Conservation (phyloP, 257 asterid species). For the Anisodus acutangulus region DNA sequence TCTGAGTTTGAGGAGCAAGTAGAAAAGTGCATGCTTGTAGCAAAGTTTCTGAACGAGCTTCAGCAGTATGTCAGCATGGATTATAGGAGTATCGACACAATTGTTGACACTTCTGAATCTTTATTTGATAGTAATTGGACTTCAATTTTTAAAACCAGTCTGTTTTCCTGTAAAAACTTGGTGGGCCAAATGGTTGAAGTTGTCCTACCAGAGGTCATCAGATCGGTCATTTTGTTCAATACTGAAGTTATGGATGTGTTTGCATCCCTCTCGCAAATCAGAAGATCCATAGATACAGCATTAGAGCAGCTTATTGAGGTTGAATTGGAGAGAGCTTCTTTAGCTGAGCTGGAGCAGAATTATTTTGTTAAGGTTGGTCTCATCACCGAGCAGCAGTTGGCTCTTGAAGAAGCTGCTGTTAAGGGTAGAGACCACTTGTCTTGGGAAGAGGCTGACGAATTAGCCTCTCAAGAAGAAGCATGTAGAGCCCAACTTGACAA, state of each 20-base stretch:
- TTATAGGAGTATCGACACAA: constrained; percentile 44
- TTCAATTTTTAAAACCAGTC: constrained; percentile 62
- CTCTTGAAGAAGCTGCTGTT: constrained; percentile 93
- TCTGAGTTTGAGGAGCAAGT: constrained; percentile 76
- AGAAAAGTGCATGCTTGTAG: constrained; percentile 78
- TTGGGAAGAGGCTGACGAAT: constrained; percentile 99
- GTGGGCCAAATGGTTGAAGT: constrained; percentile 65
- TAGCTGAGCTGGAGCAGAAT: constrained; percentile 84
- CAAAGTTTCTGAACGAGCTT: constrained; percentile 68
- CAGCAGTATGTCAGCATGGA: constrained; percentile 54
- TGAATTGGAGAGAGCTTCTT: constrained; percentile 81
- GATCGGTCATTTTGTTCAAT: constrained; percentile 66
- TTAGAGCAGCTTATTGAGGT: constrained; percentile 89
- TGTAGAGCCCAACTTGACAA: constrained; percentile 89
- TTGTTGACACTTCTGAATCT: constrained; percentile 41
- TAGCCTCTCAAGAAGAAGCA: constrained; percentile 98
- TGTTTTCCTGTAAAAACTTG: constrained; percentile 63
- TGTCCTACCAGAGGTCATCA: constrained; percentile 73
- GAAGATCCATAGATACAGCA: constrained; percentile 82
- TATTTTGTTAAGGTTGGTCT: constrained; percentile 89
- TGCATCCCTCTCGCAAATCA: constrained; percentile 84
- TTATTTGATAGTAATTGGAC: constrained; percentile 60
- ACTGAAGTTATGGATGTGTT: constrained; percentile 83
- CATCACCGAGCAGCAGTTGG: constrained; percentile 90
- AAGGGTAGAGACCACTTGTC: constrained; percentile 93